Conservation (phyloP, 768 basidiomycete species). For the Tylopilus felleus region DNA sequence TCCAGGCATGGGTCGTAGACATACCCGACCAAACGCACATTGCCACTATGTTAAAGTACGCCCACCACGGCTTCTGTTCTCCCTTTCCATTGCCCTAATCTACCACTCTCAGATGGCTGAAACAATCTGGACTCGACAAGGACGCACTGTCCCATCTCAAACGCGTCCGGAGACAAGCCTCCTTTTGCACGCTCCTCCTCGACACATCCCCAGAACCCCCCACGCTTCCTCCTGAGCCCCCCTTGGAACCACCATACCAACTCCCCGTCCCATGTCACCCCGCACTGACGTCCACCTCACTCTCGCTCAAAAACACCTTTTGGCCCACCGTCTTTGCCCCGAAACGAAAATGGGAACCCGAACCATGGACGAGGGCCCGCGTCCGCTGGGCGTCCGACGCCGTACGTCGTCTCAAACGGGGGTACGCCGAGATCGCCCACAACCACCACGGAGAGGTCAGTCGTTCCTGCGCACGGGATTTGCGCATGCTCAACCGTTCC, state of each 20-base stretch:
- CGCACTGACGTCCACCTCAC: constrained; percentile 65
- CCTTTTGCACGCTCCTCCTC: constrained; percentile 55
- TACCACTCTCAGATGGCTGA: constrained; percentile 57
- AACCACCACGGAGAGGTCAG: constrained; percentile 55
- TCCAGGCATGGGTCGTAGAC: constrained; percentile 75
- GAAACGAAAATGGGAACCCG: constrained; percentile 60
- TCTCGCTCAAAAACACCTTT: constrained; percentile 61
- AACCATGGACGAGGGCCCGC: constrained; percentile 63
- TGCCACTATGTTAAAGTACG: constrained; percentile 60
- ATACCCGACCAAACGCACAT: constrained; percentile 60
- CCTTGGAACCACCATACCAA: constrained; percentile 51
- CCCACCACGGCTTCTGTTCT: background rate
- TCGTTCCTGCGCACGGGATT: background rate
- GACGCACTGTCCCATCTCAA: constrained; percentile 71
- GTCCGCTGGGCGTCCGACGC: constrained; percentile 76
- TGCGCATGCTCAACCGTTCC: background rate
- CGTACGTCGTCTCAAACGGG: constrained; percentile 48
- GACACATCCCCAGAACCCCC: constrained; percentile 41
- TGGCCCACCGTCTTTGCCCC: constrained; percentile 87
- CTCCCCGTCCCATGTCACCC: constrained; percentile 60
- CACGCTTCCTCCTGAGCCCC: constrained; percentile 44
- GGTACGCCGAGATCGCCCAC: constrained; percentile 43
- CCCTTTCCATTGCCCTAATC: background rate
- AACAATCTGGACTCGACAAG: constrained; percentile 55
- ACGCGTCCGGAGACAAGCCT: constrained; percentile 58